Base-by-base conservation (phyloP, 2,329 filamentous ascomycete species). In the Aaosphaeria pasadenensis region DNA sequence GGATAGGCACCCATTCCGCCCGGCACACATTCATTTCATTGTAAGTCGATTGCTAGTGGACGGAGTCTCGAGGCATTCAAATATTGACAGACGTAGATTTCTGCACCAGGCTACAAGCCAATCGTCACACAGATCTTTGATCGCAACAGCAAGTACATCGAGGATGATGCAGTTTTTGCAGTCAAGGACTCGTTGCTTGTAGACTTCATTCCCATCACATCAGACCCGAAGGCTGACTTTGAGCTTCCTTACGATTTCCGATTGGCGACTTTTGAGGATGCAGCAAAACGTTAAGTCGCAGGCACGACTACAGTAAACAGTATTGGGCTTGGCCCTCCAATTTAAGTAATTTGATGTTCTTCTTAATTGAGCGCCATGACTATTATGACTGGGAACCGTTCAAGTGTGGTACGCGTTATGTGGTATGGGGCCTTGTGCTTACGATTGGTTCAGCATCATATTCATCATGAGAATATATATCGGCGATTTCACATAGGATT, bases 101-200 rank as follows among this genome's bases (percentile, higher is more conserved):
- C 77, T 30, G 74, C 77, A 9, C 75, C 79, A 2, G 80, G 79
- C 6, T 84, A 86, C 73, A 86, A 83, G 59, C 76, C 85, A 0
- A 78, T 95, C 42, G 87, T 85, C 0, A 90, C 88, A 1, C 88
- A 94, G 67, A 84, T 94, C 47, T 92, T 90, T 63, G 87, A 90
- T 65, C 74, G 77, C 48, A 76, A 81, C 52, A 83, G 84, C 67
- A 76, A 80, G 52, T 84, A 88, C 57, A 73, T 89, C 39, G 71
- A 73, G 13, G 74, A 83, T 48, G 81, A 84, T 55, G 74, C 78
- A 0, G 80, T 82, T 0, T 83, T 83, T 54, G 80, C 81, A 0
- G 80, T 82, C 43, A 83, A 83, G 62, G 79, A 84, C 49, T 77
- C 75, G 11, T 58, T 84, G 43, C 60, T 82, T 33, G 80, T 84